A percentile compares a stretch with the other conserved stretches of the same genome.
Evolutionary conservation across 768 basidiomycete species (phyloP).

Genomic region (Collybia sp.): DNA sequence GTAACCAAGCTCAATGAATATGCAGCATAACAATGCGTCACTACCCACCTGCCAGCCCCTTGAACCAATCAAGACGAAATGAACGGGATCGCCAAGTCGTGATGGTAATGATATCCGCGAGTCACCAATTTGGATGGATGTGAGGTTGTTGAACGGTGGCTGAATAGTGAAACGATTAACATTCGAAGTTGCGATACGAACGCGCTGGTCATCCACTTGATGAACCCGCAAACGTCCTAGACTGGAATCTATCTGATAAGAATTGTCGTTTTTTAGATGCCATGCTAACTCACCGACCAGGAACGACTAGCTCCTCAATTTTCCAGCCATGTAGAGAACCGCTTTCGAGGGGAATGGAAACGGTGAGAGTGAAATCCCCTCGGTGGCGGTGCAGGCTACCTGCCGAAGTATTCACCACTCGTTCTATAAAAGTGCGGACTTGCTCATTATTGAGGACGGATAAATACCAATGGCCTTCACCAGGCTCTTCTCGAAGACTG

Average conservation of each 20-base stretch:
- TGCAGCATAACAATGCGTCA: too few species aligned
- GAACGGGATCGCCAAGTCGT: constrained; percentile 1
- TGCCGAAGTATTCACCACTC: constrained; percentile 10
- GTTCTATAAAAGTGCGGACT: constrained; percentile 55
- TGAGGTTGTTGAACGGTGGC: constrained; percentile 10
- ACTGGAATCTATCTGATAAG: constrained; percentile 15
- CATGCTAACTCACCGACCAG: constrained; percentile 54
- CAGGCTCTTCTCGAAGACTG: constrained; percentile 61
- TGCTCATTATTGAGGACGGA: constrained; percentile 48
- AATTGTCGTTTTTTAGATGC: background rate
- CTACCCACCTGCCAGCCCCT: too few species aligned
- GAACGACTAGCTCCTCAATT: constrained; percentile 51
- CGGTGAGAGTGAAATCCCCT: constrained; percentile 64
- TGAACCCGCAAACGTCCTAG: constrained; percentile 32
- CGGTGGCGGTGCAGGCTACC: constrained; percentile 7
- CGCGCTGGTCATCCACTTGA: constrained; percentile 7
- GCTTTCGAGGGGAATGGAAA: constrained; percentile 61
- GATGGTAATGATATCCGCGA: constrained; percentile 7
- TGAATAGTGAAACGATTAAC: constrained; percentile 25
- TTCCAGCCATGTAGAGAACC: constrained; percentile 70
- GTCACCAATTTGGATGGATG: constrained; percentile 12
- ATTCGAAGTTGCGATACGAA: constrained; percentile 21
- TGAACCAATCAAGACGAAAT: constrained; percentile 7
- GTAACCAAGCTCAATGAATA: too few species aligned
- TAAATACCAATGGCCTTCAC: constrained; percentile 68